Base-by-base conservation (phyloP, 768 basidiomycete genomes). In the Boletus fagicola region DNA sequence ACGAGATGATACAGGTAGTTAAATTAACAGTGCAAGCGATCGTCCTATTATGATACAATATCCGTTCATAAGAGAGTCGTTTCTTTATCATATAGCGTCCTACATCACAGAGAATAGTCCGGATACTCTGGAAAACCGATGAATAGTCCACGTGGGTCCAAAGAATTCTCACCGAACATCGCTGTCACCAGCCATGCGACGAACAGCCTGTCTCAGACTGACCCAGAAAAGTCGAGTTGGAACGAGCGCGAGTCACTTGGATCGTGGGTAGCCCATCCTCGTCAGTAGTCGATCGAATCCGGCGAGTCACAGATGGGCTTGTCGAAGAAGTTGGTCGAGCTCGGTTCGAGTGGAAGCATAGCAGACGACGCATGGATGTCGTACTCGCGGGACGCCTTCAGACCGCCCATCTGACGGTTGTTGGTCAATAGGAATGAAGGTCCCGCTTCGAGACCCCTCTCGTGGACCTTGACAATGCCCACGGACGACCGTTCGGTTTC, bases 221-320 rank as follows among this genome's bases (percentile, higher is more conserved):
- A n/a, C 16, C 26, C n/a, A 3, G 4, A 9, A 31, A 16, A 4
- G 43, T 31, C 26, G 4, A 13, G 26, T 44, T 47, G n/a, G 18
- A 30, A 20, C 31, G 35, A 15, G 13, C 33, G 4, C 51, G 39
- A 16, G 39, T 44, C 53, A 28, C 22, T 36, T 4, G 16, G 18
- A 24, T 18, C 36, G 24, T 9, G 30, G 33, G 49, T 3, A 33
- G 35, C 33, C 31, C 49, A 26, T 39, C 43, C 16, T 52, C 59
- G 6, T 40, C 38, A 8, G n/a, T 33, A 11, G 44, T 42, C 30
- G 15, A 68, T 58, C 59, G 50, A 24, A 6, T 65, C 63, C 33
- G 67, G 67, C 4, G 67, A 68, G 15, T 70, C 68, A n/a, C 67
- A 70, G 4, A 62, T 13, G 0, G 63, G 56, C 35, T 48, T 38